Evolutionary conservation across 108 stramenopile species (phyloP).

Genomic region (Parmales sp.): DNA sequence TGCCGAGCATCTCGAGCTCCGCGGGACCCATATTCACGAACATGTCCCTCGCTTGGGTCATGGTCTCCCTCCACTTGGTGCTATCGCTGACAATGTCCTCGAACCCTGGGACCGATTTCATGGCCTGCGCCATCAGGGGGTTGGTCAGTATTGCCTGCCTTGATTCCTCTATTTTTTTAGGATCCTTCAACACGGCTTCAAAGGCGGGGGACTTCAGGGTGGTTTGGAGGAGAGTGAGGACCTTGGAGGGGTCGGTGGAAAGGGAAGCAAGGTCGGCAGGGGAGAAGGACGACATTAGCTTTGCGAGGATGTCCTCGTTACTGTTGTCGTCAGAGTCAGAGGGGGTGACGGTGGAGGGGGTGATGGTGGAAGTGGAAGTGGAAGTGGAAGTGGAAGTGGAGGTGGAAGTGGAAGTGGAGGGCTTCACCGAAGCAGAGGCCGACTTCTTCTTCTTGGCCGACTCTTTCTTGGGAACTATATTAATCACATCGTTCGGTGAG

Average conservation of each 20-base stretch:
- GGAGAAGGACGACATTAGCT: background rate
- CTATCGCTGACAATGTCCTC: constrained; percentile 54
- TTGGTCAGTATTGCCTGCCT: constrained; percentile 67
- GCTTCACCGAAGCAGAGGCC: constrained; percentile 14
- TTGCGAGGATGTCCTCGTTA: background rate
- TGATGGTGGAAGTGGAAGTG: background rate
- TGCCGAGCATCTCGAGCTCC: constrained; percentile 16
- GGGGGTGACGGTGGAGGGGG: background rate
- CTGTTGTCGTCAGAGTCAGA: background rate
- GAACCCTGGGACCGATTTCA: constrained; percentile 60
- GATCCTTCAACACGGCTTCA: constrained; percentile 59
- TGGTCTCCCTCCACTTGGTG: constrained; percentile 48
- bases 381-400: background rate
- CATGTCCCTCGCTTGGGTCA: constrained; percentile 46
- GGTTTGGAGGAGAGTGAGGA: constrained; percentile 27
- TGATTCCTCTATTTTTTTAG: constrained; percentile 62
- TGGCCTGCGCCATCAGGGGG: constrained; percentile 67
- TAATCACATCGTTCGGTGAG: constrained; percentile 36
- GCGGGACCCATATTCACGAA: constrained; percentile 46
- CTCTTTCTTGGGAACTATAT: constrained; percentile 37
- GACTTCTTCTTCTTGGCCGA: constrained; percentile 14
- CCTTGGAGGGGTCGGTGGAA: background rate
- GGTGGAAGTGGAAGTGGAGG: background rate
- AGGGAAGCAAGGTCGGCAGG: background rate
- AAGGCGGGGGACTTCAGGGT: constrained; percentile 67